A percentile compares a stretch with the other conserved stretches of the same genome.
Evolutionary conservation across 441 rosid genomes (phyloP).

Genomic region (Pelargonium citronellum): DNA sequence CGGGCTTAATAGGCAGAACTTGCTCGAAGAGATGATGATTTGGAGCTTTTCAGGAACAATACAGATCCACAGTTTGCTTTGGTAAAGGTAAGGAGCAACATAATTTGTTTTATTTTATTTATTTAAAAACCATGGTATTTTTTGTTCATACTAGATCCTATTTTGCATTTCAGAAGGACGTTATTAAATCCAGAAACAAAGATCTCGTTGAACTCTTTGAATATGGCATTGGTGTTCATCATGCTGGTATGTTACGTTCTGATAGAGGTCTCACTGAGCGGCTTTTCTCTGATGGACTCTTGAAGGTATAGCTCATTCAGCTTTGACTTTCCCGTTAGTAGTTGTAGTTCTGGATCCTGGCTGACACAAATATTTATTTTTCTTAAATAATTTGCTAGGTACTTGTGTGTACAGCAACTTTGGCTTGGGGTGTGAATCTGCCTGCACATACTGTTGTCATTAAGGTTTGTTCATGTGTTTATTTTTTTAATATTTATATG

Average conservation of each 20-base stretch:
- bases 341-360: not conserved
- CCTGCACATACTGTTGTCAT: slow-evolving; percentile 99
- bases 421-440: slow-evolving; percentile 98
- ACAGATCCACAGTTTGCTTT: slow-evolving; percentile 64
- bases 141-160: slow-evolving; percentile 14
- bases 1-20: slow-evolving; percentile 76
- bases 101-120: not conserved
- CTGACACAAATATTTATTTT: not conserved
- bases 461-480: slow-evolving; percentile 50
- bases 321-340: slow-evolving; percentile 20
- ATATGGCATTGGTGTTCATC: slow-evolving; percentile 79
- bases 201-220: slow-evolving; percentile 84
- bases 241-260: slow-evolving; percentile 96
- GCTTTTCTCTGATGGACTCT: slow-evolving; percentile 84
- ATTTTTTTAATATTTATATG: not conserved
- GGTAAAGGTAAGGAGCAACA: slow-evolving; percentile 47
- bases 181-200: slow-evolving; percentile 89
- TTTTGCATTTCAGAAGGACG: slow-evolving; percentile 66
- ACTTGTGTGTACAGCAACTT: slow-evolving; percentile 97
- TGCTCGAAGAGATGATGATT: slow-evolving; percentile 56
- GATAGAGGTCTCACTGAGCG: slow-evolving; percentile 94
- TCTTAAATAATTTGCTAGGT: slow-evolving; percentile 43
- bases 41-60: slow-evolving; percentile 61
- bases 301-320: slow-evolving; percentile 53
- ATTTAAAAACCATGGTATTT: not conserved